Percentiles rank a stretch among this genome's conserved stretches.
Conservation (phyloP, 2,329 filamentous ascomycete genomes). For the Penicillium thymicola region DNA sequence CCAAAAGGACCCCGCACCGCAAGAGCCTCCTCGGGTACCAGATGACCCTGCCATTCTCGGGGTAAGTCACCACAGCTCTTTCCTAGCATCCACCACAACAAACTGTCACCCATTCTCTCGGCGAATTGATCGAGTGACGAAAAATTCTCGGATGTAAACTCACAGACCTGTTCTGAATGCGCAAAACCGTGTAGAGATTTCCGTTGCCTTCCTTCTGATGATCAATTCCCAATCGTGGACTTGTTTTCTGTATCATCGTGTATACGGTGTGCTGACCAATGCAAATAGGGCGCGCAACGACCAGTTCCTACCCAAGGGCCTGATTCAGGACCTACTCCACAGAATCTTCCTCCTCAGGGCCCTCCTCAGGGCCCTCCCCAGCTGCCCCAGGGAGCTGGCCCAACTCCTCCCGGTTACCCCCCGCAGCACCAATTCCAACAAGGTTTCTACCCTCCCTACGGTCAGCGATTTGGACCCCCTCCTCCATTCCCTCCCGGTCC, state of each 20-base stretch:
- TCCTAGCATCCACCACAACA: conserved; percentile 3
- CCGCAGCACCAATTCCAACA: conserved; percentile 42
- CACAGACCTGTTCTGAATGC: conserved; percentile 76
- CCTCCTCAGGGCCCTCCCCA: conserved; percentile 47
- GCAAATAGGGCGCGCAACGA: conserved; percentile 42
- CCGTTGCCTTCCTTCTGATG: conserved; percentile 99
- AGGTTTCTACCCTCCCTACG: conserved; percentile 46
- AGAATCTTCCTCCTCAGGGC: conserved; percentile 36
- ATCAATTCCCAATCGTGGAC: conserved; percentile 20
- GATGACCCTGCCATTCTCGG: conserved; percentile 96
- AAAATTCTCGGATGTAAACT: conserved; percentile 97
- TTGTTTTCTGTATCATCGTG: background rate
- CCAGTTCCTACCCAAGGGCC: conserved; percentile 32
- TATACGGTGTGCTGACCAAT: conserved; percentile 20
- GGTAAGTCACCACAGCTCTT: conserved; percentile 64
- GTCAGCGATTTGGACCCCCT: conserved; percentile 47
- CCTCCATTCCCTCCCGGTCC: conserved; percentile 57
- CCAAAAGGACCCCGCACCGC: conserved; percentile 67
- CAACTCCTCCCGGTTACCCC: conserved; percentile 39
- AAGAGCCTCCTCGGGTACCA: conserved; percentile 72
- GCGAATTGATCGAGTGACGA: conserved; percentile 58
- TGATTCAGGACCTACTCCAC: conserved; percentile 22
- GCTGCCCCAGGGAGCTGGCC: conserved; percentile 41
- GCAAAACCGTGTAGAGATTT: conserved; percentile 95
- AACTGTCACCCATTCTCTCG: conserved; percentile 5